Conservation (phyloP, 495 filamentous ascomycete species). For the Aspergillus coremiiformis region DNA sequence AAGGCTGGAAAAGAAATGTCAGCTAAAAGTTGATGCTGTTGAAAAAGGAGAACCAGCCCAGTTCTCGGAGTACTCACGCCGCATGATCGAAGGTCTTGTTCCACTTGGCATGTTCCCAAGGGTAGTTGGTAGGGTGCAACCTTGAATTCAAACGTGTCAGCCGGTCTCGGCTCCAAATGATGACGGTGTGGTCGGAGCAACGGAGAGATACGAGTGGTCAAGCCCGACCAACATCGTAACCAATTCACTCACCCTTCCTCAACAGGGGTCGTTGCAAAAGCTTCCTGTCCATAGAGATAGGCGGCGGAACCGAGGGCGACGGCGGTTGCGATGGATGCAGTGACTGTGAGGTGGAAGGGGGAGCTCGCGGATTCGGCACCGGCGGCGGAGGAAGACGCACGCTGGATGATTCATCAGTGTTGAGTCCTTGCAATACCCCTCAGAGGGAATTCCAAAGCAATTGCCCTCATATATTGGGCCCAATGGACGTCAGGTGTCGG, state of each 20-base stretch:
- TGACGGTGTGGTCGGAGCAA: slow-evolving; percentile 23
- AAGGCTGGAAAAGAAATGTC: slow-evolving; percentile 50
- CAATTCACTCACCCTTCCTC: slow-evolving; percentile 86
- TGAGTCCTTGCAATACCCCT: slow-evolving; percentile 2
- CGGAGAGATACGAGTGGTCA: slow-evolving; percentile 16
- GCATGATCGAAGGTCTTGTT: slow-evolving; percentile 94
- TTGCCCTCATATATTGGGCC: slow-evolving; percentile 23
- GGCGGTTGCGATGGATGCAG: slow-evolving; percentile 74
- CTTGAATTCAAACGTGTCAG: slow-evolving; percentile 40
- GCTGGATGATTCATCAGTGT: slow-evolving; percentile 28
- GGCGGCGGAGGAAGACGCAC: slow-evolving; percentile 42
- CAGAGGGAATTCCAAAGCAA: slow-evolving; percentile 14
- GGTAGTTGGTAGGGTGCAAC: slow-evolving; percentile 84
- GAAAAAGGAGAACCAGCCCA: background rate
- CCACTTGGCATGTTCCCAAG: slow-evolving; percentile 89
- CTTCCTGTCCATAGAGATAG: slow-evolving; percentile 82
- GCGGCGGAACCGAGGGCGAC: slow-evolving; percentile 79
- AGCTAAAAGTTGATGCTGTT: slow-evolving; percentile 13
- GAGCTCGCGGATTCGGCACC: slow-evolving; percentile 44
- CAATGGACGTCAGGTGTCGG: slow-evolving; percentile 27
- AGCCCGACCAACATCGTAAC: slow-evolving; percentile 5
- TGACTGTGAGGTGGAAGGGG: slow-evolving; percentile 61
- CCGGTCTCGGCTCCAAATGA: slow-evolving; percentile 3
- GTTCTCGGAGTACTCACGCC: slow-evolving; percentile 55
- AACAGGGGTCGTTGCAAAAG: slow-evolving; percentile 80